Conservation (phyloP, 148 eudicot genomes). For the Nyssa sinensis region DNA sequence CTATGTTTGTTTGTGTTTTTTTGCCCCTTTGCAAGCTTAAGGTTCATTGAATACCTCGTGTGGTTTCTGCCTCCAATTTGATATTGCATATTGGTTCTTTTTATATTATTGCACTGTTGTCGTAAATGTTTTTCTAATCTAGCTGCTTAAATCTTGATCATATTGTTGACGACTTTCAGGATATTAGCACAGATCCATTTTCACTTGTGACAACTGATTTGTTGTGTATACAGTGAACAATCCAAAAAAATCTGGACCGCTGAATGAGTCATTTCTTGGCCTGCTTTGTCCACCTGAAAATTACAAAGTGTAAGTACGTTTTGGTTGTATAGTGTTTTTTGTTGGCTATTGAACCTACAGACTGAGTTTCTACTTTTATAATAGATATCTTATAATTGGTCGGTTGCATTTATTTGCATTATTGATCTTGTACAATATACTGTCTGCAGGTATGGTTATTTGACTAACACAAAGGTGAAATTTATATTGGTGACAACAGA, state of each 20-base stretch:
- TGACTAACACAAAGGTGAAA: conserved; percentile 94
- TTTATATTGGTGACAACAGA: conserved; percentile 94
- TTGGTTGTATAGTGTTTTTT: not conserved
- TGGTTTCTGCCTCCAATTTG: not conserved
- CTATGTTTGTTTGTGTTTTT: not conserved
- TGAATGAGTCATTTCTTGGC: conserved; percentile 93
- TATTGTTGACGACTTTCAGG: not conserved
- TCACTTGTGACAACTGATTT: conserved; percentile 11
- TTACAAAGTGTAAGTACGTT: conserved; percentile 82
- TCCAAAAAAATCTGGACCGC: conserved; percentile 93
- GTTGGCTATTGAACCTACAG: not conserved
- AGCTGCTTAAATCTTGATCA: not conserved
- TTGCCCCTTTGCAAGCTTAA: not conserved
- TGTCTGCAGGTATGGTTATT: conserved; percentile 79
- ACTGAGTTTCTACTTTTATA: too few relatives aligned
- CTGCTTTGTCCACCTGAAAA: conserved; percentile 90
- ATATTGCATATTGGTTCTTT: not conserved
- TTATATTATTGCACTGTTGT: not conserved
- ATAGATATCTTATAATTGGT: too few relatives aligned
- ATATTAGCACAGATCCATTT: not conserved
- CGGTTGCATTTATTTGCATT: not conserved
- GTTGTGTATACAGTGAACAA: conserved; percentile 69
- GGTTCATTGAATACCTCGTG: not conserved
- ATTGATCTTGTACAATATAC: too few relatives aligned
- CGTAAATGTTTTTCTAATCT: not conserved